Evolutionary conservation across 176 grass and related monocot genomes (phyloP), one percentile per base, ranked within the genome.

Genomic region (Chrysopogon serrulatus): DNA sequence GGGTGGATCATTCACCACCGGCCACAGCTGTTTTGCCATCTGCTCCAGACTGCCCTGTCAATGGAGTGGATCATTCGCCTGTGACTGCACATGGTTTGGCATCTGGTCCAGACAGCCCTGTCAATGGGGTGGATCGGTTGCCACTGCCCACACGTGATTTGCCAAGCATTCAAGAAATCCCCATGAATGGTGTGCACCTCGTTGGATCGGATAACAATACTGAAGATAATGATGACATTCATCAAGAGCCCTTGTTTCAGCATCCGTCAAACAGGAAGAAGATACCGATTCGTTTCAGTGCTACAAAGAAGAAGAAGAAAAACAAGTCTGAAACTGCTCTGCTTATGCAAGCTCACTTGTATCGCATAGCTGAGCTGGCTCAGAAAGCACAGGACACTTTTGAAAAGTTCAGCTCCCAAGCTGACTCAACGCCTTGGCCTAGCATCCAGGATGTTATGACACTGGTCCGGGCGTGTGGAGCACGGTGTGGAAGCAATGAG

Each of bases 361-460:
- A 59, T 23, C 68, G 68, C 28, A 84, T 88, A 56, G 17, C 18
- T 2, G 76, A 88, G n/a, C 72, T 88, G 16, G 81, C 60, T 84
- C 68, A 84, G 68, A 79, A 88, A 79, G 74, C 87, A 68, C 75
- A 79, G 59, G 31, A 48, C 11, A 88, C 82, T 48, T 88, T 84
- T 9, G 44, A 84, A 37, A 88, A 84, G 17, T 88, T 88, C 26
- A 30, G 39, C 48, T 67, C 75, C 75, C 57, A 63, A 10, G 36
- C 24, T 65, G 81, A 84, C 36, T 19, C 75, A 1, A 28, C 30
- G 11, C 43, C 71, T 47, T 32, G 31, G 63, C 78, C 75, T 68
- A 62, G 76, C 36, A 84, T 88, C 44, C 81, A 74, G 24, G 59
- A 88, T 79, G 87, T 84, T 57, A 88, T 88, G 86, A n/a, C 66